phyloP scores from a whole-genome alignment of 1,284 basidiomycete genomes.

The Porodaedalea pini region DNA sequence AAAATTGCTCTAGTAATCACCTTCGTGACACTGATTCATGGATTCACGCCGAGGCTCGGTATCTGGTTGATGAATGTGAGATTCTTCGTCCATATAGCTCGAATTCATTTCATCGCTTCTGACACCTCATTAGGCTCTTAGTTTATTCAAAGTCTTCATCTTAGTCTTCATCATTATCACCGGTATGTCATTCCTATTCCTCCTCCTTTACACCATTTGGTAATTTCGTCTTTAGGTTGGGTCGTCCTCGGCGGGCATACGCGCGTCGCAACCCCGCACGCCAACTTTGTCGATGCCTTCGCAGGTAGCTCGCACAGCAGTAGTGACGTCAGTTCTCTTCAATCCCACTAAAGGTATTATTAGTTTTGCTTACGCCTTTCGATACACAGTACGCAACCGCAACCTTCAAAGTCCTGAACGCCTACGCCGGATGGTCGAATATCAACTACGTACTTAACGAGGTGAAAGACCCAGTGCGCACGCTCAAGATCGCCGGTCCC shows the following conservation, averaged over 20 bases:
- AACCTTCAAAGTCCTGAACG: slow-evolving; percentile 53
- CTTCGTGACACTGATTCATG: slow-evolving; percentile 46
- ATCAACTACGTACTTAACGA: slow-evolving; percentile 55
- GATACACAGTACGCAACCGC: slow-evolving; percentile 55
- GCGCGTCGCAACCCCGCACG: slow-evolving; percentile 38
- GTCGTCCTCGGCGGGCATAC: slow-evolving; percentile 47
- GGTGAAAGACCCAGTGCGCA: slow-evolving; percentile 47
- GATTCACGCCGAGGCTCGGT: slow-evolving; percentile 41
- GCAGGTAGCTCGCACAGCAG: slow-evolving; percentile 44
- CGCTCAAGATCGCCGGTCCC: slow-evolving; percentile 52
- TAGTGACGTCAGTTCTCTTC: slow-evolving; percentile 33
- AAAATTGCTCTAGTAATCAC: slow-evolving; percentile 34
- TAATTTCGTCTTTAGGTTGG: background rate
- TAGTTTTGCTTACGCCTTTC: background rate
- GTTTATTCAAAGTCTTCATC: slow-evolving; percentile 41
- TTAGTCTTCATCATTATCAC: slow-evolving; percentile 39
- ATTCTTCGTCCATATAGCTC: no score
- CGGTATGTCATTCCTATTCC: slow-evolving; percentile 23
- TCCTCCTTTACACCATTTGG: background rate
- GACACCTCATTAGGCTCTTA: slow-evolving; percentile 30
- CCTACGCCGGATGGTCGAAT: slow-evolving; percentile 54
- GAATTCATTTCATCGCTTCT: background rate
- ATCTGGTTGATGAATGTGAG: slow-evolving; percentile 48
- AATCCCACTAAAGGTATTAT: no score
- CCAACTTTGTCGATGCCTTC: slow-evolving; percentile 48